These are phyloP conservation scores for Fonsecaea nubica DNA, from an alignment of 2,329 filamentous ascomycete genomes.

Conservation along the genomic window DNA sequence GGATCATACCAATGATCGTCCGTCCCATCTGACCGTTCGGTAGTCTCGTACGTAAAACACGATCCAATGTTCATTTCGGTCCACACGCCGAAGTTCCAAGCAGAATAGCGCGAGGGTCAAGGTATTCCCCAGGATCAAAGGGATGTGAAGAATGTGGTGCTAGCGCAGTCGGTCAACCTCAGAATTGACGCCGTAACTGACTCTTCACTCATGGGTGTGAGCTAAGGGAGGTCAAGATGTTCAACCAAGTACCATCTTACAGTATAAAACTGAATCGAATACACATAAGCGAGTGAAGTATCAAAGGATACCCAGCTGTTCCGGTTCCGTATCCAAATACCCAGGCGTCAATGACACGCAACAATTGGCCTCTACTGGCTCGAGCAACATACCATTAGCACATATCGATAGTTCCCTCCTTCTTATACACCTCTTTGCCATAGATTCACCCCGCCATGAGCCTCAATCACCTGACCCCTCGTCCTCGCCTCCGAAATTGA, in stretches of 20 bases:
- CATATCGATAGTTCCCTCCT: not conserved
- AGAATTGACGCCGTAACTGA: not conserved
- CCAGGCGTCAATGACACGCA: not conserved
- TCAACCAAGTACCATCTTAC: not conserved
- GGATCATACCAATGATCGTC: not conserved
- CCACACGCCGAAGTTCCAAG: not conserved
- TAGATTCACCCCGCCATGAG: not conserved
- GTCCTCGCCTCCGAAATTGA: slow-evolving; percentile 23
- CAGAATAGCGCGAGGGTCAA: not conserved
- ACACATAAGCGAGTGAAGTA: not conserved
- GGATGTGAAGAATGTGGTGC: not conserved
- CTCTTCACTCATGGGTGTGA: not conserved
- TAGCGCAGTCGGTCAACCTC: not conserved
- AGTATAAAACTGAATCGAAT: too few species aligned
- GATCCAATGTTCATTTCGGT: not conserved
- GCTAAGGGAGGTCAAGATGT: not conserved
- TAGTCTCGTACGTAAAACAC: not conserved
- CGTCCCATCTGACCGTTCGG: not conserved
- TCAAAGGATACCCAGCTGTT: not conserved
- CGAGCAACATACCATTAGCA: not conserved
- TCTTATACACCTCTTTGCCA: not conserved
- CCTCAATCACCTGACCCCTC: not conserved
- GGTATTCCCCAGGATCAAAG: not conserved
- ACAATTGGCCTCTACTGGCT: not conserved
- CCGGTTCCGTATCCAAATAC: not conserved